Percentiles rank a stretch among this genome's conserved stretches.
Evolutionary conservation across 345 rosid species (phyloP).

Genomic region (Trapa incisa): DNA sequence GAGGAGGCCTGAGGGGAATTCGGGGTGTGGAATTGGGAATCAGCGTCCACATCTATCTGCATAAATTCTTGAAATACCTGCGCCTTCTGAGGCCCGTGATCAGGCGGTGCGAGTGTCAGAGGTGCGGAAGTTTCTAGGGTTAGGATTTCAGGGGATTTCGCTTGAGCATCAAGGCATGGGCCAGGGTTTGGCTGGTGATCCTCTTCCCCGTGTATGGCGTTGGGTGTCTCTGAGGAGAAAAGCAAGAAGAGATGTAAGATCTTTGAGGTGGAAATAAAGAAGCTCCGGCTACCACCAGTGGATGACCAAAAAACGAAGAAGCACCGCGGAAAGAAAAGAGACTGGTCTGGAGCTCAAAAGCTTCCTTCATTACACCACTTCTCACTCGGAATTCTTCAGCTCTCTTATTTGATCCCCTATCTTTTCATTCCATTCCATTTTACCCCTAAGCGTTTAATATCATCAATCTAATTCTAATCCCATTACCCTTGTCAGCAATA

Average conservation of each 20-base stretch:
- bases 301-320: background rate
- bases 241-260: background rate
- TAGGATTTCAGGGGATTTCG: slow-evolving; percentile 9
- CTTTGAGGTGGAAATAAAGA: background rate
- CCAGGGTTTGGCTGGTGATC: background rate
- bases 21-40: background rate
- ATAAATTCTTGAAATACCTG: slow-evolving; percentile 3
- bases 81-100: slow-evolving; percentile 8
- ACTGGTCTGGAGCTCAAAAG: too few species aligned
- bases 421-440: background rate
- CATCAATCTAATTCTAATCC: background rate
- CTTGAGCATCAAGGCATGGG: background rate
- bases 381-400: too few species aligned
- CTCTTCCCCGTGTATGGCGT: background rate
- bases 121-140: slow-evolving; percentile 9
- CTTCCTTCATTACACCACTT: too few species aligned
- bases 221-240: background rate
- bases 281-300: background rate
- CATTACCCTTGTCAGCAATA: background rate
- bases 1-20: background rate
- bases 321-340: background rate
- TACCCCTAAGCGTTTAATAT: background rate
- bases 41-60: slow-evolving; percentile 5
- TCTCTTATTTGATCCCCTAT: background rate
- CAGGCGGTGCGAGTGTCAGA: slow-evolving; percentile 11